A percentile compares a stretch with the other conserved stretches of the same genome.
Conservation (phyloP, 768 basidiomycete genomes). For the Boletus coccyginus region DNA sequence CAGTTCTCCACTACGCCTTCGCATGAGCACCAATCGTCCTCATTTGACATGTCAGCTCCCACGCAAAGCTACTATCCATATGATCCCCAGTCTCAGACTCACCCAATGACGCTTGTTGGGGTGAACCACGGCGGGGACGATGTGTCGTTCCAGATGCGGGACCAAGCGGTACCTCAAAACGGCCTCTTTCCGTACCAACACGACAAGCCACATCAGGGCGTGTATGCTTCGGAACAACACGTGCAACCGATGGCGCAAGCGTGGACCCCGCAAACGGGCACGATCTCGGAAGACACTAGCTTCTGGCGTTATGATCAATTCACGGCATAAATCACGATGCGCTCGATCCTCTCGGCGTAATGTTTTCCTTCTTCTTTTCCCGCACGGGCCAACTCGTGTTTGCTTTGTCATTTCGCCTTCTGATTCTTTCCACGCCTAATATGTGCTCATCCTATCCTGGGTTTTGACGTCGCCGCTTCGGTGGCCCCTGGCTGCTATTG, state of each 20-base stretch:
- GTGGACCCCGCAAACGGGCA: conserved; percentile 19
- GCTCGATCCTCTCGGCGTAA: background rate
- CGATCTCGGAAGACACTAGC: conserved; percentile 14
- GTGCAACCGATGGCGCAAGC: conserved; percentile 9
- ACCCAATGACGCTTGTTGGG: conserved; percentile 20
- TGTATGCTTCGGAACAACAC: conserved; percentile 22
- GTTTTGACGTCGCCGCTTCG: background rate
- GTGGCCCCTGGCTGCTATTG: background rate
- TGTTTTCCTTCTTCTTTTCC: background rate
- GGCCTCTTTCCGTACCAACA: conserved; percentile 17
- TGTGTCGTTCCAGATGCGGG: conserved; percentile 16
- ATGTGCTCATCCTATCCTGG: background rate
- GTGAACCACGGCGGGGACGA: conserved; percentile 16
- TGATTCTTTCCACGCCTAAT: background rate
- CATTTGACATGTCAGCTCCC: conserved; percentile 21
- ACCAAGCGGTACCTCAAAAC: conserved; percentile 16
- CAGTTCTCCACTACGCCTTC: conserved; percentile 17
- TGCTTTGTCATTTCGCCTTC: background rate
- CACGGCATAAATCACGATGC: conserved; percentile 13
- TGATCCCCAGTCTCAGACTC: conserved; percentile 13
- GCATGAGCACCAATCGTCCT: conserved; percentile 19
- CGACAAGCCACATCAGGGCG: conserved; percentile 23
- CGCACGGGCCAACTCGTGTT: background rate
- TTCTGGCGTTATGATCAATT: conserved; percentile 30
- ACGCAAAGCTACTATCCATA: conserved; percentile 22